phyloP scores from a whole-genome alignment of 495 filamentous ascomycete genomes.

The Cenococcum geophilum region DNA sequence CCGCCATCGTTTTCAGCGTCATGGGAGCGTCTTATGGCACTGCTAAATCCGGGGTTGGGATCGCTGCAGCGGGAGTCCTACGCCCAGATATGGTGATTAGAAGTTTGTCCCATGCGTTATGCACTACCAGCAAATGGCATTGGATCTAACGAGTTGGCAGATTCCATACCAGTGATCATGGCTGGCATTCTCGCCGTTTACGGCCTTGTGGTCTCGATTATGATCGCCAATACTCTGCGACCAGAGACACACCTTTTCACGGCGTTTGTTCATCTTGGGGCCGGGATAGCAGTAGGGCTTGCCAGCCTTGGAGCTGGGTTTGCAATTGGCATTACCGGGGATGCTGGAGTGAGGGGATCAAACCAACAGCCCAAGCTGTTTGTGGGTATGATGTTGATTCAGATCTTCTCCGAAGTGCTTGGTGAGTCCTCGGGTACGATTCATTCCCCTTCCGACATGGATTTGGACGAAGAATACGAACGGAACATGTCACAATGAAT shows the following conservation, averaged over 20 bases:
- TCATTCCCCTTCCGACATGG: too few relatives aligned
- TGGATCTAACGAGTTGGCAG: conserved; percentile 42
- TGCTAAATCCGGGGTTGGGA: conserved; percentile 98
- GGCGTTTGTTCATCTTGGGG: conserved; percentile 94
- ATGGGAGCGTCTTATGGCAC: conserved; percentile 98
- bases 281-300: conserved; percentile 91
- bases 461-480: too few relatives aligned
- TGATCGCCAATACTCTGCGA: conserved; percentile 85
- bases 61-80: conserved; percentile 95
- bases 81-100: conserved; percentile 97
- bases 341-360: conserved; percentile 96
- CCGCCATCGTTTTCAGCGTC: conserved; percentile 98
- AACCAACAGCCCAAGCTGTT: conserved; percentile 96
- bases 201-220: conserved; percentile 95
- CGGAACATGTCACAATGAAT: too few relatives aligned
- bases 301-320: conserved; percentile 96
- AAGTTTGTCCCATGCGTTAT: conserved; percentile 50
- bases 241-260: conserved; percentile 84
- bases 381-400: conserved; percentile 99
- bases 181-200: conserved; percentile 99
- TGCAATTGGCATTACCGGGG: conserved; percentile 98
- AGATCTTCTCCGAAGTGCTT: conserved; percentile 99
- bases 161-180: conserved; percentile 99
- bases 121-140: not conserved
- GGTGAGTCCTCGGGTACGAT: conserved; percentile 49